Percentiles rank a stretch among this genome's conserved stretches.
These are phyloP conservation scores for Syncephalastrum sp. DNA, from an alignment of 371 early-diverging fungal species.

Conservation along the genomic window DNA sequence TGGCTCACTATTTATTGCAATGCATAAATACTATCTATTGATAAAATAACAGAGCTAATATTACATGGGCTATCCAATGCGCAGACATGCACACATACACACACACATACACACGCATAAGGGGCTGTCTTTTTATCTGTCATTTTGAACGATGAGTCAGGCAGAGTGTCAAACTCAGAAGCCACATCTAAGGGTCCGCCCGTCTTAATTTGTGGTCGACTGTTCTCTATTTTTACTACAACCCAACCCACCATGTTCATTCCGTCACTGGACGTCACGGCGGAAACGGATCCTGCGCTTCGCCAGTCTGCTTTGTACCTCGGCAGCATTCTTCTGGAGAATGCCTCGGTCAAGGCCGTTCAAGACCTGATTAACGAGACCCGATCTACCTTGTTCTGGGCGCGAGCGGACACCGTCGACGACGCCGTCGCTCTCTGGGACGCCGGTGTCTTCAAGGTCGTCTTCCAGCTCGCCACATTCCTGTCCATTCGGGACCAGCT, in stretches of 20 bases:
- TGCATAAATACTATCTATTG: conserved; percentile 1
- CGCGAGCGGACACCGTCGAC: conserved; percentile 45
- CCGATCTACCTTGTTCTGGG: conserved; percentile 56
- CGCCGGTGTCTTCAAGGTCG: conserved; percentile 59
- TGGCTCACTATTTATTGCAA: no score
- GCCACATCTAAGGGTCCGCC: no score
- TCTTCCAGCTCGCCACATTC: conserved; percentile 44
- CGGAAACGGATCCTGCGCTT: conserved; percentile 22
- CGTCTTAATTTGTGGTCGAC: no score
- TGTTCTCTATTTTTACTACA: not conserved
- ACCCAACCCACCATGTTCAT: conserved; percentile 44
- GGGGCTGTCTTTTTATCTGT: no score
- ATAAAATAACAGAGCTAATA: no score
- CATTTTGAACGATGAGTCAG: no score
- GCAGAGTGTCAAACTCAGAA: no score
- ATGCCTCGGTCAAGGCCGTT: conserved; percentile 38
- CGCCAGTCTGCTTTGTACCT: conserved; percentile 29
- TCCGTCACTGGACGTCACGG: conserved; percentile 45
- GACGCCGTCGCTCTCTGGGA: conserved; percentile 58
- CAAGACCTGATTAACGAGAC: conserved; percentile 39
- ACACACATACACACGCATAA: no score
- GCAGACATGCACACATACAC: no score
- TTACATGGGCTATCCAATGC: no score
- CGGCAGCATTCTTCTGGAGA: conserved; percentile 30
- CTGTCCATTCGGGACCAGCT: conserved; percentile 24